Evolutionary conservation across 2,329 filamentous ascomycete genomes (phyloP), one percentile per base, ranked within the genome.

Genomic region (Teratosphaeria gauchensis): DNA sequence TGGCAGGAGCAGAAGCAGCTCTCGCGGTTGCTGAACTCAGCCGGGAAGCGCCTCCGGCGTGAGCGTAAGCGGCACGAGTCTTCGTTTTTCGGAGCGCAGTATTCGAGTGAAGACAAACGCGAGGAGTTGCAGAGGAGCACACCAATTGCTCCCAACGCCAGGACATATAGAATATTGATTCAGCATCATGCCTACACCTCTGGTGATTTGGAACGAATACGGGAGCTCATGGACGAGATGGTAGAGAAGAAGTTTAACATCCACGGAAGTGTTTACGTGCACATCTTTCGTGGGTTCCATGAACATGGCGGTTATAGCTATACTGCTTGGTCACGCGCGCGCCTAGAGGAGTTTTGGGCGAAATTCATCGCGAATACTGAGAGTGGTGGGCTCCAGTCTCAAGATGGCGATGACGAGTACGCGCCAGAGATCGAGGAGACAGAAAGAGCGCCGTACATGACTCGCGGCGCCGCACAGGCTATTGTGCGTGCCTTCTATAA

Each of bases 211-310:
- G 76, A 84, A 48, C 84, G 84, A 62, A 84, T 95, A 12, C 82
- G 84, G 11, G 81, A 84, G 54, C 82, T 90, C 52, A 76, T 99
- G 24, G 82, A 84, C 53, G 92, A 97, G 71, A 96, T 96, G 83
- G 82, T 58, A 75, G 31, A 77, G 42, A 85, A 85, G 64, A 75
- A 80, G 2, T 78, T 95, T 3, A 82, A 84, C 0, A 76, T 92
- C 16, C 84, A 92, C 61, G 88, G 87, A 5, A 82, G 87, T 59
- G 82, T 95, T 28, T 96, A 92, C 68, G 78, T 94, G 42, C 81
- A 87, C 7, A 77, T 97, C 3, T 89, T 97, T 74, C 87, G 90
- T 66, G 91, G 89, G 0, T 99, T 97, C 69, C 79, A 81, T 33
- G 72, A 77, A 2, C 86, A 96, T 68, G 92, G 92, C 11, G 85